phyloP scores from a whole-genome alignment of 768 basidiomycete genomes.

The Chalciporus piperatus region DNA sequence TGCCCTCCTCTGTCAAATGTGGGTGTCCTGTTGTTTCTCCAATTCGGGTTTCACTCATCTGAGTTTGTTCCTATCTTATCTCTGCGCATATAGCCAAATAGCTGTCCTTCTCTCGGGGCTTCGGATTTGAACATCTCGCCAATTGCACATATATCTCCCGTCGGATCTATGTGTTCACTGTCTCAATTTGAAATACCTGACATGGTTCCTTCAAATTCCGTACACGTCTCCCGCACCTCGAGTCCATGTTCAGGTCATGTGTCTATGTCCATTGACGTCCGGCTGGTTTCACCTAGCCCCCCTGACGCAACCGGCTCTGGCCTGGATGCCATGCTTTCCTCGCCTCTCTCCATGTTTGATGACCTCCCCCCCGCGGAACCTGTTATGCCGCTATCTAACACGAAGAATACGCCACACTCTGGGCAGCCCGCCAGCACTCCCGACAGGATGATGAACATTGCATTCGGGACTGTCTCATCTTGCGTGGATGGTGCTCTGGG shows the following conservation, averaged over 20 bases:
- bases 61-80: constrained; percentile 1
- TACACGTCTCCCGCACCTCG: not conserved
- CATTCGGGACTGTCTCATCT: not conserved
- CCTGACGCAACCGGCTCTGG: not conserved
- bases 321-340: constrained; percentile 13
- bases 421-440: constrained; percentile 1
- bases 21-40: constrained; percentile 27
- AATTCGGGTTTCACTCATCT: constrained; percentile 4
- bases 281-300: not conserved
- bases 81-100: constrained; percentile 11
- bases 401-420: constrained; percentile 17
- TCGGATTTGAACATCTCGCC: constrained; percentile 15
- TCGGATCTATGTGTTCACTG: constrained; percentile 4
- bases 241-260: not conserved
- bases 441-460: not conserved
- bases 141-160: constrained; percentile 8
- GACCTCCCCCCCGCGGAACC: constrained; percentile 20
- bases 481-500: not conserved
- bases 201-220: not conserved
- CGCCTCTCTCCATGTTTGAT: constrained; percentile 26
- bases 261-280: not conserved
- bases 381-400: constrained; percentile 20
- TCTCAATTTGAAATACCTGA: not conserved
- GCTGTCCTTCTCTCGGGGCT: constrained; percentile 3
- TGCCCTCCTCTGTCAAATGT: constrained; percentile 25